Evolutionary conservation across 2,329 filamentous ascomycete genomes (phyloP).

Genomic region (Ophiostoma perfectum): DNA sequence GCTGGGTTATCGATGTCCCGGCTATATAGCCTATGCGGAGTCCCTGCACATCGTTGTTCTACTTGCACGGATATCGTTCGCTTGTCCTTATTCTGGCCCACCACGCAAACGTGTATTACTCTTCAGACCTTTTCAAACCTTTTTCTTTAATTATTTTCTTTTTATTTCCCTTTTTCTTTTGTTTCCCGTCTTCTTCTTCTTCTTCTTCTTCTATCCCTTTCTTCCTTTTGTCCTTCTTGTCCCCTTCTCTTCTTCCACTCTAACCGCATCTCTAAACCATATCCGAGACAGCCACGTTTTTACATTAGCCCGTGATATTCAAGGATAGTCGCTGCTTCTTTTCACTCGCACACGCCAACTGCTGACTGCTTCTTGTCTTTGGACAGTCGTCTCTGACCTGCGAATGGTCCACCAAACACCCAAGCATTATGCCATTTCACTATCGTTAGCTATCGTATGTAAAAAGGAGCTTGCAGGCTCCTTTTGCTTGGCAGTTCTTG

Average conservation of each 20-base stretch:
- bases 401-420: neutral
- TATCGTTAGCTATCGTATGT: neutral
- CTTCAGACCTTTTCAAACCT: neutral
- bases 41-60: constrained; percentile 7
- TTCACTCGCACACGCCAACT: too few relatives aligned
- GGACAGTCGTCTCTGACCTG: neutral
- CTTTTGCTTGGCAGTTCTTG: neutral
- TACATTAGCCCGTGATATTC: too few relatives aligned
- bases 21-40: neutral
- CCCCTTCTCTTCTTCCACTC: neutral
- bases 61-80: constrained; percentile 3
- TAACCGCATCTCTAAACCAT: neutral
- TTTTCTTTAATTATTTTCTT: neutral
- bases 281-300: neutral
- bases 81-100: neutral
- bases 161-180: neutral
- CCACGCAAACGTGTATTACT: neutral
- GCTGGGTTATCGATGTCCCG: neutral
- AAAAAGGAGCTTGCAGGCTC: neutral
- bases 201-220: neutral
- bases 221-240: neutral
- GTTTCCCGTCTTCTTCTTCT: neutral
- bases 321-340: too few relatives aligned
- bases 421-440: neutral
- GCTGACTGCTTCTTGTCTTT: too few relatives aligned